A percentile compares a stretch with the other conserved stretches of the same genome.
Conservation (phyloP, 1,139 yeast species). For the Pichia sp. region DNA sequence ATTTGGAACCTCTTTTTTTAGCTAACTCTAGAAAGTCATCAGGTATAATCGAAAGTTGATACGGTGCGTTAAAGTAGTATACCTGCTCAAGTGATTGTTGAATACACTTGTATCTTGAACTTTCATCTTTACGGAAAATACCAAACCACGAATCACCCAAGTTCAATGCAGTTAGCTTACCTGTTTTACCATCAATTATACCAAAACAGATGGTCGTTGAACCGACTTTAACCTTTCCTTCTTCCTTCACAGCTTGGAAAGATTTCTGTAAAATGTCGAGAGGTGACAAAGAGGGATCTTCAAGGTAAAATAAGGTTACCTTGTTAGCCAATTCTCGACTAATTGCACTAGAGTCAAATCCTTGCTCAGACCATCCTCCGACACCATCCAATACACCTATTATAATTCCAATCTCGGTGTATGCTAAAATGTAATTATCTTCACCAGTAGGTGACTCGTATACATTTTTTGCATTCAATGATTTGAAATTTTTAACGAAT, state of each 20-base stretch:
- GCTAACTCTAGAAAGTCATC: slow-evolving; percentile 53
- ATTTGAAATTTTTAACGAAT: slow-evolving; percentile 25
- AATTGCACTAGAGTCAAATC: slow-evolving; percentile 82
- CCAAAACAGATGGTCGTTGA: slow-evolving; percentile 96
- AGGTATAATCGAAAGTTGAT: slow-evolving; percentile 85
- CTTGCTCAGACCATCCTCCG: slow-evolving; percentile 95
- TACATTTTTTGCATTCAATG: slow-evolving; percentile 23
- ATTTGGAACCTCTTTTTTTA: slow-evolving; percentile 52
- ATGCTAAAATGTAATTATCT: slow-evolving; percentile 69
- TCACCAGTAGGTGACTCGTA: slow-evolving; percentile 71
- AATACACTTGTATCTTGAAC: slow-evolving; percentile 45
- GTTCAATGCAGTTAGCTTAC: slow-evolving; percentile 63
- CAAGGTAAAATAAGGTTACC: slow-evolving; percentile 32
- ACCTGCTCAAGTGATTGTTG: slow-evolving; percentile 75
- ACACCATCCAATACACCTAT: slow-evolving; percentile 97
- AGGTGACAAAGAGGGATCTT: slow-evolving; percentile 31
- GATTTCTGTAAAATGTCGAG: slow-evolving; percentile 51
- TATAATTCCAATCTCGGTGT: slow-evolving; percentile 46
- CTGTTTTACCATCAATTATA: slow-evolving; percentile 52
- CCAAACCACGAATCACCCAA: slow-evolving; percentile 97
- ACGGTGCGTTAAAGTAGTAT: slow-evolving; percentile 88
- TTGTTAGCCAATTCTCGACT: slow-evolving; percentile 62
- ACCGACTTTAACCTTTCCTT: slow-evolving; percentile 74
- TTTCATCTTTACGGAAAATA: slow-evolving; percentile 43
- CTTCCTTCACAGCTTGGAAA: slow-evolving; percentile 47